A percentile compares a stretch with the other conserved stretches of the same genome.
Evolutionary conservation across 805 yeast genomes (phyloP).

Genomic region (Ogataea ganodermae): DNA sequence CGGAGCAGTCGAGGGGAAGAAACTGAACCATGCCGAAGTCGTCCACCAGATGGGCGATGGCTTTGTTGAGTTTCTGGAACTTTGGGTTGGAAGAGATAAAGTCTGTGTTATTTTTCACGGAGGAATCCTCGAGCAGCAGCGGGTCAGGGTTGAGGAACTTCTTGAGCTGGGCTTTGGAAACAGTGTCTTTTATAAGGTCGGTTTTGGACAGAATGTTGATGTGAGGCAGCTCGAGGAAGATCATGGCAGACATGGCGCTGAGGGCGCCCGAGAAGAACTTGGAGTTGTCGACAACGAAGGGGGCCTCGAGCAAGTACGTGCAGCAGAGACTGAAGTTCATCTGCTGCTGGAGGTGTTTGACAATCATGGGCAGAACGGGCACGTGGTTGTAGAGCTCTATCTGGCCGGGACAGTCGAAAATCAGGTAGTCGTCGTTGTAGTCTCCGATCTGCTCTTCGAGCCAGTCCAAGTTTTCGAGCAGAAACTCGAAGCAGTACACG

Average conservation of each 20-base stretch:
- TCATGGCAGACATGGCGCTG: constrained; percentile 98
- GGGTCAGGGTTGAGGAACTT: constrained; percentile 93
- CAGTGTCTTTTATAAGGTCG: constrained; percentile 81
- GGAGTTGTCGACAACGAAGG: constrained; percentile 85
- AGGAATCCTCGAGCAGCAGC: constrained; percentile 55
- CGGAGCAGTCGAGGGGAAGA: constrained; percentile 75
- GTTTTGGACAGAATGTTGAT: constrained; percentile 84
- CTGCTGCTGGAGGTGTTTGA: constrained; percentile 76
- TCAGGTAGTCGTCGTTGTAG: constrained; percentile 87
- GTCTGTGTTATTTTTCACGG: constrained; percentile 32
- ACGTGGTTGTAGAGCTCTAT: constrained; percentile 93
- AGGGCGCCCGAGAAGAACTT: constrained; percentile 95
- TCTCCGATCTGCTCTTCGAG: constrained; percentile 96
- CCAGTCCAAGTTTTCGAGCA: constrained; percentile 92
- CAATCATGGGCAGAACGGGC: constrained; percentile 88
- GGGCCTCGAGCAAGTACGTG: constrained; percentile 88
- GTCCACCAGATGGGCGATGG: constrained; percentile 88
- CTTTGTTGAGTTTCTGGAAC: constrained; percentile 69
- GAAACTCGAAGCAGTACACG: constrained; percentile 89
- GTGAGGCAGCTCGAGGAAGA: constrained; percentile 90
- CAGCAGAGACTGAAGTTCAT: constrained; percentile 90
- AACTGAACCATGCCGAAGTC: constrained; percentile 99
- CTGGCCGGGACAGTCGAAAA: constrained; percentile 97
- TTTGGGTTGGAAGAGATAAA: constrained; percentile 45
- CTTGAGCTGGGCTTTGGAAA: constrained; percentile 74